A percentile compares a stretch with the other conserved stretches of the same genome.
Evolutionary conservation across 495 filamentous ascomycete species (phyloP).

Genomic region (Penicillium flavigenum): DNA sequence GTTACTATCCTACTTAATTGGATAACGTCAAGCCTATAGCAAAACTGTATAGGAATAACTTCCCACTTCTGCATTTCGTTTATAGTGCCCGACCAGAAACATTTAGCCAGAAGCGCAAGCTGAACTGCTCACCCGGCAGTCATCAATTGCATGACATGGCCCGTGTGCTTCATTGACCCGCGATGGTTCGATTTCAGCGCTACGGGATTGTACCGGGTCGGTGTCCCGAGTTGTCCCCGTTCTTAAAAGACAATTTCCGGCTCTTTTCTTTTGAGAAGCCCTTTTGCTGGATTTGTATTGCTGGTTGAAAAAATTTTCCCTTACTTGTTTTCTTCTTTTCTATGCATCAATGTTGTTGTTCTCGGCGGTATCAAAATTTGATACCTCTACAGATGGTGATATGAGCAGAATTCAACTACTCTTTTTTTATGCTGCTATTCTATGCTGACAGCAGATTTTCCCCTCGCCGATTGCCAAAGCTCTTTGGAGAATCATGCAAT

Average conservation of each 20-base stretch:
- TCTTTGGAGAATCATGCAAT: background rate
- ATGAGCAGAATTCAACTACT: background rate
- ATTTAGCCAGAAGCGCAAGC: slow-evolving; percentile 1
- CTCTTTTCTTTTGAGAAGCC: slow-evolving; percentile 16
- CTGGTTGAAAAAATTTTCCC: background rate
- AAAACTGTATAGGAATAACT: too few species aligned
- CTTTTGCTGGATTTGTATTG: slow-evolving; percentile 3
- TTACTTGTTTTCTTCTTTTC: background rate
- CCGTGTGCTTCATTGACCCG: background rate
- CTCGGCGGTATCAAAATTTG: background rate
- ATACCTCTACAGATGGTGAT: background rate
- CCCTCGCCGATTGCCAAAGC: background rate
- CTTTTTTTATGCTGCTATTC: background rate
- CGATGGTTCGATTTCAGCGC: slow-evolving; percentile 9
- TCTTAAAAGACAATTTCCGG: slow-evolving; percentile 12
- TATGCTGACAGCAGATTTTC: background rate
- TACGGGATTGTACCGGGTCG: slow-evolving; percentile 19
- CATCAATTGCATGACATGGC: background rate
- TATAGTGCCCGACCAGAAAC: background rate
- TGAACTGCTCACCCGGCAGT: background rate
- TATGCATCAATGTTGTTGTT: background rate
- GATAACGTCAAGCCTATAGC: too few species aligned
- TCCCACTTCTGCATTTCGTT: too few species aligned
- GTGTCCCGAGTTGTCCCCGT: slow-evolving; percentile 17
- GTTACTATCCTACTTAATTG: too few species aligned